A percentile compares a stretch with the other conserved stretches of the same genome.
Evolutionary conservation across 345 rosid genomes (phyloP).

Genomic region (Mangifera indica): DNA sequence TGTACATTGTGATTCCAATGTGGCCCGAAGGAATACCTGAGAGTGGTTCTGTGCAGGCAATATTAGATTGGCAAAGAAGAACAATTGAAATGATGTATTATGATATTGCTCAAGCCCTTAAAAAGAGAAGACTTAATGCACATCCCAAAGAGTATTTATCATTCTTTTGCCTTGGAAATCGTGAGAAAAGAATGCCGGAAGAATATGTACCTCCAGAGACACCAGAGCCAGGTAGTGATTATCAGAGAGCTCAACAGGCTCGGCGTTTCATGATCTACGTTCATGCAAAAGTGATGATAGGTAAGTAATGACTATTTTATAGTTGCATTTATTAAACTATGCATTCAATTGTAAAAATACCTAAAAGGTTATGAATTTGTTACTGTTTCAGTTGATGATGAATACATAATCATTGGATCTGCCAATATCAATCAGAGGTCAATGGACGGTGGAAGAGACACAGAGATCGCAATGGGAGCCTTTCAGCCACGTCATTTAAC

Average conservation of each 20-base stretch:
- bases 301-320: conserved; percentile 21
- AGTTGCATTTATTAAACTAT: background rate
- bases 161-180: conserved; percentile 77
- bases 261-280: conserved; percentile 89
- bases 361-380: background rate
- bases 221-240: conserved; percentile 56
- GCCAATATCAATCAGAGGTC: conserved; percentile 93
- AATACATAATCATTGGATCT: conserved; percentile 84
- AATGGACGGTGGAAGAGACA: conserved; percentile 81
- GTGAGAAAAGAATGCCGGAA: conserved; percentile 37
- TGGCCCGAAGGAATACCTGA: conserved; percentile 90
- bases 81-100: conserved; percentile 90
- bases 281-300: conserved; percentile 89
- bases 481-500: conserved; percentile 66
- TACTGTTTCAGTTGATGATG: conserved; percentile 65
- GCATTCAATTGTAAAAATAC: background rate
- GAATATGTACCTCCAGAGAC: conserved; percentile 46
- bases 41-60: conserved; percentile 66
- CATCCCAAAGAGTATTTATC: conserved; percentile 66
- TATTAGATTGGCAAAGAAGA: conserved; percentile 85
- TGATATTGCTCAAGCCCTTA: conserved; percentile 52
- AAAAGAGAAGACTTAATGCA: conserved; percentile 32
- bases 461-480: conserved; percentile 90
- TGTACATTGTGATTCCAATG: conserved; percentile 77
- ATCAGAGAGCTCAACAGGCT: conserved; percentile 61